Base-by-base conservation (phyloP, 228 moss, liverwort and hornwort species). In the Sphagnum fallax region DNA sequence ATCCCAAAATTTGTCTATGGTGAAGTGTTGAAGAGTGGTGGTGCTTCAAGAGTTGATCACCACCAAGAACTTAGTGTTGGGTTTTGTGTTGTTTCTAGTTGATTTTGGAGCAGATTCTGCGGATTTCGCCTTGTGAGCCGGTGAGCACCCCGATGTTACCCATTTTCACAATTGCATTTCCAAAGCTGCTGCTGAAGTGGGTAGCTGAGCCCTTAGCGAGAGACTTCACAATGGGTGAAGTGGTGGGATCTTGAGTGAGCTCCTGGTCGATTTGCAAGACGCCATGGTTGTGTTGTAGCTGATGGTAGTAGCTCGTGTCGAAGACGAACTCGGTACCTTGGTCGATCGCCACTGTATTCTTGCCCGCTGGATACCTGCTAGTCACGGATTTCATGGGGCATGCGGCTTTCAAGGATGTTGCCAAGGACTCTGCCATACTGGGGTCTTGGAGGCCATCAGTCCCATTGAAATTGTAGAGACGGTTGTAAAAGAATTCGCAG, bases 181-280 rank as follows among this genome's bases (percentile, higher is more conserved):
- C 51, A 5, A 90, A 90, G 79, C 81, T 60, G 65, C 70, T n/a
- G 88, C 88, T 51, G 81, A 87, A 0, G 51, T 59, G 10, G 62
- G 50, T 14, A 93, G 83, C 68, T 71, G 60, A 47, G 61, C 67
- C 6, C 69, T 73, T 0, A 3, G 65, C 65, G 49, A 65, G 65
- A 16, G 18, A 11, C 49, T 49, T 49, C 2, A 65, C 65, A 14
- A 65, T 49, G 5, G 65, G 47, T 51, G 49, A 9, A 8, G 90
- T 90, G 58, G 50, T 47, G 16, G 72, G 62, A 67, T 88, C 65
- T 6, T 77, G 67, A 49, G 70, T 85, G 11, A 93, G 18, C 6
- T 67, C 72, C 68, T 90, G 90, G 61, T 93, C 89, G 1, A 90
- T 81, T 69, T 71, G 73, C 8, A 93, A 70, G 48, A 93, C 68